A percentile compares a stretch with the other conserved stretches of the same genome.
phyloP scores from a whole-genome alignment of 2,329 filamentous ascomycete species.

The Madurella mycetomatis region DNA sequence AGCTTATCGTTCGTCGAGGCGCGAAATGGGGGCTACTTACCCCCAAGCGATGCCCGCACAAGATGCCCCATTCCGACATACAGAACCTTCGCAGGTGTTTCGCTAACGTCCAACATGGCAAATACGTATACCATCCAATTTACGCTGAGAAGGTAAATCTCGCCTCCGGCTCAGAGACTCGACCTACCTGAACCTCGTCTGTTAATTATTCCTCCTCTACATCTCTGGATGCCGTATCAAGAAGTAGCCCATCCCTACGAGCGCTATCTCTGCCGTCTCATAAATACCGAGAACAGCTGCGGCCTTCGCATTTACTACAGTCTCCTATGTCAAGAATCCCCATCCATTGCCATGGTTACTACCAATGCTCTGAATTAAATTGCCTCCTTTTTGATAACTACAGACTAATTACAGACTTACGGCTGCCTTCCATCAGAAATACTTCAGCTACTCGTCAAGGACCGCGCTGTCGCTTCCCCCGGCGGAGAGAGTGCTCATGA shows the following conservation, averaged over 20 bases:
- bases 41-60: conserved; percentile 29
- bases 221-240: conserved; percentile 36
- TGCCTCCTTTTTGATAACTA: too few relatives aligned
- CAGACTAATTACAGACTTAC: too few relatives aligned
- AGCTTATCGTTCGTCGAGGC: neutral
- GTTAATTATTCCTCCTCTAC: conserved; percentile 35
- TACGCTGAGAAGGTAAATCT: conserved; percentile 28
- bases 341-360: too few relatives aligned
- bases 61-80: conserved; percentile 27
- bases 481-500: neutral
- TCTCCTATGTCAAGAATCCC: conserved; percentile 5
- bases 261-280: conserved; percentile 46
- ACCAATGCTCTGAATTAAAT: too few relatives aligned
- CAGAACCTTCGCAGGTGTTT: conserved; percentile 22
- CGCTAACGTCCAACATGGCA: conserved; percentile 29
- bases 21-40: conserved; percentile 28
- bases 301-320: conserved; percentile 23
- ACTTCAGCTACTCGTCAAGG: conserved; percentile 5
- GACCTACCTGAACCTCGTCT: conserved; percentile 38
- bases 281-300: conserved; percentile 42
- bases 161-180: conserved; percentile 32
- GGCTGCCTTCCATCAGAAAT: neutral
- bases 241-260: conserved; percentile 36
- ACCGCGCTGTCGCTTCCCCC: neutral
- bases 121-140: conserved; percentile 28